Base-by-base conservation (phyloP, 768 basidiomycete genomes). In the Fomitopsis pulvina region DNA sequence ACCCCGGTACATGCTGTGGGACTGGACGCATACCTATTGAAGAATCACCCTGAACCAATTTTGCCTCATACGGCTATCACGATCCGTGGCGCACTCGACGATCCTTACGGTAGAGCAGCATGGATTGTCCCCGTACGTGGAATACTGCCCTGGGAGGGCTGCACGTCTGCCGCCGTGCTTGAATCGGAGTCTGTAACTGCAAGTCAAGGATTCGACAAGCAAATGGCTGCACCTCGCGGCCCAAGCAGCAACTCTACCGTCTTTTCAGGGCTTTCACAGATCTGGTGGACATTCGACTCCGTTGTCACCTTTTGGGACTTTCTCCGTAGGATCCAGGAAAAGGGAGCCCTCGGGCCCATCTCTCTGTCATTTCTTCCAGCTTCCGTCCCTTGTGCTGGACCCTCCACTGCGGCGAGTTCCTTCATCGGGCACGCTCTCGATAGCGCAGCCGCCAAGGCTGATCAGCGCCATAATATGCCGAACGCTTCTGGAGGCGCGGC, bases 61-160 rank as follows among this genome's bases (percentile, higher is more conserved):
- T 26, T 45, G 14, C 58, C 58, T 1, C 46, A 59, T 27, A 52
- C 45, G 3, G 9, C 22, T 1, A 11, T 22, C 10, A 26, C 51
- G 1, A 34, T 43, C 10, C 29, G 29, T n/a, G 45, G 45, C 1
- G 16, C 14, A 39, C 22, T 54, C 2, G 27, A 16, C 10, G 51
- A 54, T 29, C 34, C 37, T 3, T 56, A 39, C 22, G 14, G 29
- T 14, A 46, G 58, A 20, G 22, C 49, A 6, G 50, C 53, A 18
- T 59, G 58, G 58, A 51, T 59, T 18, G 24, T 59, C 6, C 58
- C 58, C 6, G 37, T 59, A 12, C 58, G 58, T 24, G 58, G 58
- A 4, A 27, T 4, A 4, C 28, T 49, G 18, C 51, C 48, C 1
- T 59, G 58, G 58, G 40, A 52, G 2, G 47, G 28, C 12, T 53